Percentiles rank a stretch among this genome's conserved stretches.
Conservation (phyloP, 306 rosid species). For the Dalbergia cultrata region DNA sequence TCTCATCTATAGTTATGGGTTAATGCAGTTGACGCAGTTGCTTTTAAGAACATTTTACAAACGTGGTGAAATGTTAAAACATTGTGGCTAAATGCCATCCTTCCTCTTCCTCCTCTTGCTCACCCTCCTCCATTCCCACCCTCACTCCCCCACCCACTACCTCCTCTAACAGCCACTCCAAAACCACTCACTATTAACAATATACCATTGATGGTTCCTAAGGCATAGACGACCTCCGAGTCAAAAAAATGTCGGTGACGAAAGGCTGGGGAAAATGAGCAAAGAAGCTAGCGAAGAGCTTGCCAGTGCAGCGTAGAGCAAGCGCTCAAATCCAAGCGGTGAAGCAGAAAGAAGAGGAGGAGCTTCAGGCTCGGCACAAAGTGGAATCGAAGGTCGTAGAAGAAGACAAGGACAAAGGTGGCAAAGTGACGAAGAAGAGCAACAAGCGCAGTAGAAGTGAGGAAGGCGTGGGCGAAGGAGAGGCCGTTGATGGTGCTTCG, state of each 20-base stretch:
- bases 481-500: neutral
- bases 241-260: neutral
- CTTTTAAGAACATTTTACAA: no score
- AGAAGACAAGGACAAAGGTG: neutral
- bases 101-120: no score
- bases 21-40: no score
- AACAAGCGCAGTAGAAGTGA: constrained; percentile 14
- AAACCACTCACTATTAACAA: no score
- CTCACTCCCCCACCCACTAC: no score
- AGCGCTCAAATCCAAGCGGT: constrained; percentile 58
- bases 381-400: constrained; percentile 35
- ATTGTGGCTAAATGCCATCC: no score
- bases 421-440: neutral
- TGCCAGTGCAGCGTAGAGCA: constrained; percentile 48
- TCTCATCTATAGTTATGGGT: no score
- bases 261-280: neutral
- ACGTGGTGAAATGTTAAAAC: no score
- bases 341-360: constrained; percentile 48
- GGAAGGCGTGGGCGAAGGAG: constrained; percentile 18
- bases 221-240: neutral
- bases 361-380: constrained; percentile 39
- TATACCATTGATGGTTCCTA: constrained; percentile 15
- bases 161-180: no score
- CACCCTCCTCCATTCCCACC: no score
- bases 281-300: neutral